Evolutionary conservation across 257 asterid species (phyloP), one percentile per base, ranked within the genome.

Genomic region (Solanum verrucosum): DNA sequence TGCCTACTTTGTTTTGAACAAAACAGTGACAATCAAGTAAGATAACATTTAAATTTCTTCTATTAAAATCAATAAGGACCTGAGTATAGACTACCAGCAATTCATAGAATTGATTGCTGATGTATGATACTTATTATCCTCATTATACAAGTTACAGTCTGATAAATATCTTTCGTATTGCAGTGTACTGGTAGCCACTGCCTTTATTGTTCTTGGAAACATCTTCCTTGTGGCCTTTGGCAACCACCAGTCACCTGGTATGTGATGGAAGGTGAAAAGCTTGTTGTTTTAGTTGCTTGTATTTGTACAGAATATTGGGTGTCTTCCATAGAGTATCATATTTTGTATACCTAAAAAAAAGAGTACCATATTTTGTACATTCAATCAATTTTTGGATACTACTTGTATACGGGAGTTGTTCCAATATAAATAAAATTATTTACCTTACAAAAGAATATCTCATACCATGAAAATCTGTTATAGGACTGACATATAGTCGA

Each of bases 191-290:
- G 91, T 95, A 86, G 99, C 99, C 84, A 96, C 99, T 35, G 94
- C 98, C 88, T 96, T 96, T 90, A 94, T 96, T 92, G 99, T 96
- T 88, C 95, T 96, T 37, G 99, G 99, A 86, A 96, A 96, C 92
- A 92, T 95, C 91, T 95, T 96, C 93, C 98, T 96, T 81, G 99
- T 96, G 90, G 99, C 99, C 89, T 96, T 96, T 87, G 99, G 99
- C 44, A 95, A 96, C 94, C 99, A 96, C 93, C 99, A 96, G 83
- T 96, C 99, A 83, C 99, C 99, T 89, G 98, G 99, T 96, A 92
- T 88, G 72, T 89, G 88, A 88, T 63, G 89, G 29, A 89, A 89
- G 79, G 60, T 34, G 90, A 91, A 49, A 49, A 46, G 84, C 34
- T 73, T 83, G 87, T 38, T 35, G 59, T 88, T 84, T 52, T 46